Evolutionary conservation across 495 filamentous ascomycete genomes (phyloP), one percentile per base, ranked within the genome.

Genomic region (Hyaloscypha finlandica): DNA sequence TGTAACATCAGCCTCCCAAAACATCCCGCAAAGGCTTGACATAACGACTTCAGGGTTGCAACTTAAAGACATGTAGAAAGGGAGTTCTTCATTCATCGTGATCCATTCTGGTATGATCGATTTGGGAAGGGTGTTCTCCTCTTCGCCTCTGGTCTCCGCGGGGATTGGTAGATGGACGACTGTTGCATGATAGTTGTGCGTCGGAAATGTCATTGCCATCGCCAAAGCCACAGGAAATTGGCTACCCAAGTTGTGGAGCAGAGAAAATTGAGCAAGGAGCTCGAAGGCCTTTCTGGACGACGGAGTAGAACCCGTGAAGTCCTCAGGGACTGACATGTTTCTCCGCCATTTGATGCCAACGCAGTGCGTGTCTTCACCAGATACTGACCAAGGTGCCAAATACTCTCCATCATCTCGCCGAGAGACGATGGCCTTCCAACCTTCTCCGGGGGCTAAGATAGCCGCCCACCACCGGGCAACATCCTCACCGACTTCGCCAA

Each of bases 211-310:
- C 19, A 48, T 48, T 48, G 42, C 42, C 42, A 48, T 48, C 42
- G 42, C 42, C 19, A 48, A 19, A 48, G 42, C 42, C 42, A 48
- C 42, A 48, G 19, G 42, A 48, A 48, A 48, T 48, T 48, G 42
- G 42, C 42, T 48, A 48, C 42, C 42, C 19, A 48, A 48, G 42
- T 48, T 48, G 19, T 48, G 42, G 42, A 48, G 42, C 42, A 48
- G 19, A 48, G 42, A 48, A 48, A 48, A 48, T 48, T 48, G 42
- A 48, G 42, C 42, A 48, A 48, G 42, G 19, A 48, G 42, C 42
- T 48, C 42, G 42, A 48, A 48, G 42, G 42, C 42, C 42, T 48
- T 48, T 48, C 42, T 48, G 19, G 42, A 48, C 19, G 42, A 48
- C 42, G 42, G 42, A 48, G 42, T 48, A 48, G 42, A 48, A 48